phyloP scores from a whole-genome alignment of 176 grass and related monocot genomes.

The Aegilops bicornis region DNA sequence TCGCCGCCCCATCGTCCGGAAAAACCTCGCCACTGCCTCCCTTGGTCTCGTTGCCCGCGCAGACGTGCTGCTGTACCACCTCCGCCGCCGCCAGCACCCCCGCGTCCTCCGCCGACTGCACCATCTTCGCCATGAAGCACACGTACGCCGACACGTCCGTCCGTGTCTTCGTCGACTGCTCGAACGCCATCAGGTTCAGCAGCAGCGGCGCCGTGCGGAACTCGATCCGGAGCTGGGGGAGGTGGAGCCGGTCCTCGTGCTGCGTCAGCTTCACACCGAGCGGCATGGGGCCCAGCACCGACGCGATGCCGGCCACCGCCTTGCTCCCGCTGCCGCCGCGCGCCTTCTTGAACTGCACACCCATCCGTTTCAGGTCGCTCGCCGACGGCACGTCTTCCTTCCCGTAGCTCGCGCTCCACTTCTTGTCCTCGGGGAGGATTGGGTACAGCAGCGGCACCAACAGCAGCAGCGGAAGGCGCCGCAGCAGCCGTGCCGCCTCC shows the following conservation, averaged over 20 bases:
- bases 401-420: conserved; percentile 41
- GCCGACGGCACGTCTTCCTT: conserved; percentile 37
- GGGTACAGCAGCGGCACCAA: conserved; percentile 58
- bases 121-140: conserved; percentile 55
- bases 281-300: conserved; percentile 38
- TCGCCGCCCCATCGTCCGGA: conserved; percentile 33
- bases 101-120: conserved; percentile 40
- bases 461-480: conserved; percentile 38
- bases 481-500: conserved; percentile 31
- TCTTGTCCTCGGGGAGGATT: conserved; percentile 37
- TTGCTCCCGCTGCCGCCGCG: not conserved
- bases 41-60: conserved; percentile 30
- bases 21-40: conserved; percentile 27
- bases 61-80: conserved; percentile 34
- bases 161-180: conserved; percentile 10
- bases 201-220: conserved; percentile 47
- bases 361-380: conserved; percentile 59
- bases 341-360: conserved; percentile 36
- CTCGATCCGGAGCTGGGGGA: conserved; percentile 43
- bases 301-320: conserved; percentile 8
- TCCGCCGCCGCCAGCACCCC: conserved; percentile 43
- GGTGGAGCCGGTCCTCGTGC: conserved; percentile 36
- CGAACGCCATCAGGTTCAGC: conserved; percentile 57
- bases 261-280: conserved; percentile 44
- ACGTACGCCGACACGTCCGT: conserved; percentile 48